A percentile compares a stretch with the other conserved stretches of the same genome.
phyloP scores from a whole-genome alignment of 2,329 filamentous ascomycete genomes.

The Pyrenochaeta sp. region DNA sequence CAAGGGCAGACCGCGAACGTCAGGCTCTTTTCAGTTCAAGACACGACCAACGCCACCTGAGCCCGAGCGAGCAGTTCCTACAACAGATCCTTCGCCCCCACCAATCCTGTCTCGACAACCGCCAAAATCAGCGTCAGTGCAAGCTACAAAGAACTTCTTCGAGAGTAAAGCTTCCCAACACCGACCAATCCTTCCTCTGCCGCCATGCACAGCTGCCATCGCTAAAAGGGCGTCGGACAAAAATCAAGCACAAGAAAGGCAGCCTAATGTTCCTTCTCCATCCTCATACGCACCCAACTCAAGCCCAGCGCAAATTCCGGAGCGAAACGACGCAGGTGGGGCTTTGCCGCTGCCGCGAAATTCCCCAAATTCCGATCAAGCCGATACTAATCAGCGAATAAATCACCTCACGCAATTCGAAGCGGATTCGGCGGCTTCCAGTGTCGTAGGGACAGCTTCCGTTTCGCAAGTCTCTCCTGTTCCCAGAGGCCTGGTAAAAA shows the following conservation, averaged over 20 bases:
- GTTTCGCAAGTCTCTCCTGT: neutral
- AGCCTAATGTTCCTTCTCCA: neutral
- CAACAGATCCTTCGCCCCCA: conserved; percentile 11
- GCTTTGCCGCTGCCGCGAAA: conserved; percentile 12
- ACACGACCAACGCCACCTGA: conserved; percentile 21
- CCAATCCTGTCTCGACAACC: conserved; percentile 12
- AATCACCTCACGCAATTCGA: conserved; percentile 19
- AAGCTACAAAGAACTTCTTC: conserved; percentile 38
- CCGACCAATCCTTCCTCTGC: conserved; percentile 17
- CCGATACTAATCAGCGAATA: conserved; percentile 11
- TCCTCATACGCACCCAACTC: conserved; percentile 2
- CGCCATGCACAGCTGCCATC: conserved; percentile 12
- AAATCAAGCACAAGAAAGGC: neutral
- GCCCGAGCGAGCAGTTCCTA: conserved; percentile 13
- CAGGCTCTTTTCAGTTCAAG: conserved; percentile 27
- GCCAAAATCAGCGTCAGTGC: conserved; percentile 32
- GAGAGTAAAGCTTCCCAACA: conserved; percentile 34
- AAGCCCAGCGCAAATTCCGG: neutral
- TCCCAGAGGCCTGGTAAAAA: neutral
- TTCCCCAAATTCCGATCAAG: conserved; percentile 14
- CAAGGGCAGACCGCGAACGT: conserved; percentile 28
- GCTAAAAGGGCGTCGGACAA: conserved; percentile 8
- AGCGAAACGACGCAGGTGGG: conserved; percentile 7
- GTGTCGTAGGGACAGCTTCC: conserved; percentile 12
- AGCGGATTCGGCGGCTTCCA: conserved; percentile 8